Percentiles rank a stretch among this genome's conserved stretches.
phyloP scores from a whole-genome alignment of 2,329 filamentous ascomycete genomes.

The Mycosphaerelloides madeirae region DNA sequence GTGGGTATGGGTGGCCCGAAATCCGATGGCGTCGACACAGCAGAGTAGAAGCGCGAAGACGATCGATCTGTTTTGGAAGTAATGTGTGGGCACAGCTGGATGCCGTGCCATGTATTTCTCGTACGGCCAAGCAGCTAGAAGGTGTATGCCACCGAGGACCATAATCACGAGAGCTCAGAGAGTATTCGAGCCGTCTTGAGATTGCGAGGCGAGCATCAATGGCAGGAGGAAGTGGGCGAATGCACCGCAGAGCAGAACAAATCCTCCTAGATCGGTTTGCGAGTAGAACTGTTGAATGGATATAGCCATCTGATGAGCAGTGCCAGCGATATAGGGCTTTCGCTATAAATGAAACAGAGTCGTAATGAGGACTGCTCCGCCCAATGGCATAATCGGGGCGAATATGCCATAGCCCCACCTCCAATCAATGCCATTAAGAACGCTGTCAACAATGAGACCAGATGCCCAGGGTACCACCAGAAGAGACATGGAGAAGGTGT shows the following conservation, averaged over 20 bases:
- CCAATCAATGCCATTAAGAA: slow-evolving; percentile 41
- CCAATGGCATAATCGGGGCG: slow-evolving; percentile 39
- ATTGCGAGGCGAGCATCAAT: slow-evolving; percentile 43
- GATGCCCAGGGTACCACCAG: slow-evolving; percentile 40
- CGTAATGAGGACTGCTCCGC: slow-evolving; percentile 35
- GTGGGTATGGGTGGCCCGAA: slow-evolving; percentile 45
- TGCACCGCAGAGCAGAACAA: slow-evolving; percentile 45
- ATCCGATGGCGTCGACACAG: slow-evolving; percentile 42
- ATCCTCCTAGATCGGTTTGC: slow-evolving; percentile 34
- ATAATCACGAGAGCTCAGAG: slow-evolving; percentile 45
- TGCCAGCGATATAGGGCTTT: slow-evolving; percentile 29
- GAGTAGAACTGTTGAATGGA: slow-evolving; percentile 35
- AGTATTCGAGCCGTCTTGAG: slow-evolving; percentile 40
- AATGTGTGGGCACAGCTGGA: slow-evolving; percentile 44
- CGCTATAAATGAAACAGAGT: slow-evolving; percentile 37
- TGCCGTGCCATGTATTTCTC: slow-evolving; percentile 43
- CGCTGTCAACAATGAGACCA: slow-evolving; percentile 39
- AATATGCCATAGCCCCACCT: slow-evolving; percentile 45
- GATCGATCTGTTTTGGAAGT: slow-evolving; percentile 44
- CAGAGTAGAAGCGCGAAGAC: slow-evolving; percentile 39
- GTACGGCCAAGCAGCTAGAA: slow-evolving; percentile 46
- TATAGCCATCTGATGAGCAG: slow-evolving; percentile 24
- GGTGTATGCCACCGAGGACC: slow-evolving; percentile 38
- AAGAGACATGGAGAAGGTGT: slow-evolving; percentile 38
- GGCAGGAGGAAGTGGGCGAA: slow-evolving; percentile 48